Evolutionary conservation across 2,329 filamentous ascomycete species (phyloP), one percentile per base, ranked within the genome.

Genomic region (Lasiodiplodia sp.): DNA sequence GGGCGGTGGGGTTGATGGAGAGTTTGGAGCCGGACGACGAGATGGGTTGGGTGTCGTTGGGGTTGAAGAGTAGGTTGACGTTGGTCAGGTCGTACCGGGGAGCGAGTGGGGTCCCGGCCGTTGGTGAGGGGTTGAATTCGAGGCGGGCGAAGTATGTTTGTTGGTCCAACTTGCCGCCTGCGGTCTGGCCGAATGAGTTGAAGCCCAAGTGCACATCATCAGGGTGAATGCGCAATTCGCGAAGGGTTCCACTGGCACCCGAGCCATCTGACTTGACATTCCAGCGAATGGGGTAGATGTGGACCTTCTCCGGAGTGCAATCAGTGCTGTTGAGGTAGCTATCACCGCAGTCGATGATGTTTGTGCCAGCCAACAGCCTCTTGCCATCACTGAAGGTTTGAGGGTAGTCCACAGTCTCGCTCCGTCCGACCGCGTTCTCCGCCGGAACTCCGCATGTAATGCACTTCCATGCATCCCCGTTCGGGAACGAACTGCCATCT

Each of bases 401-500:
- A 0, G 83, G 82, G 69, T 85, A 86, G 57, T 81, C 81, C 1
- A 71, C 66, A 38, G 67, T 23, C 1, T 70, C 64, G 21, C 69
- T 67, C 2, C 73, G 64, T 7, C 74, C 75, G 3, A 72, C 53
- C 1, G 75, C 71, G 56, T 83, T 81, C 37, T 73, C 71, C 2
- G 62, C 70, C 0, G 80, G 76, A 0, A 84, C 76, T 2, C 79
- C 83, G 66, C 83, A 85, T 37, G 77, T 85, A 4, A 85, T 66
- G 66, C 83, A 85, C 70, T 83, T 85, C 82, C 83, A 86, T 0
- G 79, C 60, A 69, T 84, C 82, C 0, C 83, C 83, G 63, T 82
- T 84, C 1, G 75, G 57, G 53, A 85, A 85, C 0, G 68, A 76
- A 2, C 73, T 79, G 1, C 77, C 78, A 66, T 85, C 80, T 0